Evolutionary conservation across 129 eudicot species (phyloP).

Genomic region (Oenanthe sinensis): DNA sequence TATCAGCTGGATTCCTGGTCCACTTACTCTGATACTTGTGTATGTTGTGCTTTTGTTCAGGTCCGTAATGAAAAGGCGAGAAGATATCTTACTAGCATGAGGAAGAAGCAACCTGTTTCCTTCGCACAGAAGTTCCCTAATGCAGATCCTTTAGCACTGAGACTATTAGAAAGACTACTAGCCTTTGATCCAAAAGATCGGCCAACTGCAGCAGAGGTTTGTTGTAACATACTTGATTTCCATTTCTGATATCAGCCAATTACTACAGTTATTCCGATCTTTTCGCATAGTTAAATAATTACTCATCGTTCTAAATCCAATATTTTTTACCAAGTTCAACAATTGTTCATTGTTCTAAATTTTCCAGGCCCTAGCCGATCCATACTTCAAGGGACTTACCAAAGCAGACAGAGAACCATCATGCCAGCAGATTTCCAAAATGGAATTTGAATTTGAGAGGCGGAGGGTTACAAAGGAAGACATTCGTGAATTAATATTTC

Average conservation of each 20-base stretch:
- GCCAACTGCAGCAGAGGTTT: constrained; percentile 39
- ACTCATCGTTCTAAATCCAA: not conserved
- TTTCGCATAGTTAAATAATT: not conserved
- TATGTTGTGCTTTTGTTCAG: constrained; percentile 18
- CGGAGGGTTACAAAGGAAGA: constrained; percentile 32
- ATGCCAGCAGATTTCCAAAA: constrained; percentile 26
- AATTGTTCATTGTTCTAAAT: not conserved
- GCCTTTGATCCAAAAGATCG: constrained; percentile 31
- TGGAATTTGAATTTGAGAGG: constrained; percentile 47
- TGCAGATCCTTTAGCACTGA: constrained; percentile 30
- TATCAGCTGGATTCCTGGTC: not conserved
- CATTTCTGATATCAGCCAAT: not conserved
- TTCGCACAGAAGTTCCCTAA: constrained; percentile 28
- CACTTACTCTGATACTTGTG: not conserved
- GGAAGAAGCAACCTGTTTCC: constrained; percentile 35
- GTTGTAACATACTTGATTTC: not conserved
- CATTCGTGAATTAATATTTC: constrained; percentile 31
- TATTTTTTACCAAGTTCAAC: not conserved
- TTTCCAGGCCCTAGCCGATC: constrained; percentile 38
- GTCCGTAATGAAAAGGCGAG: constrained; percentile 38
- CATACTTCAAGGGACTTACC: constrained; percentile 33
- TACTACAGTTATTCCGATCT: not conserved
- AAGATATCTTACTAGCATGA: constrained; percentile 38
- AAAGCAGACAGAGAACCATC: constrained; percentile 29
- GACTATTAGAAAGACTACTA: constrained; percentile 21